Evolutionary conservation across 331 rosid species (phyloP), one percentile per base, ranked within the genome.

Genomic region (Pyrus hybrid): DNA sequence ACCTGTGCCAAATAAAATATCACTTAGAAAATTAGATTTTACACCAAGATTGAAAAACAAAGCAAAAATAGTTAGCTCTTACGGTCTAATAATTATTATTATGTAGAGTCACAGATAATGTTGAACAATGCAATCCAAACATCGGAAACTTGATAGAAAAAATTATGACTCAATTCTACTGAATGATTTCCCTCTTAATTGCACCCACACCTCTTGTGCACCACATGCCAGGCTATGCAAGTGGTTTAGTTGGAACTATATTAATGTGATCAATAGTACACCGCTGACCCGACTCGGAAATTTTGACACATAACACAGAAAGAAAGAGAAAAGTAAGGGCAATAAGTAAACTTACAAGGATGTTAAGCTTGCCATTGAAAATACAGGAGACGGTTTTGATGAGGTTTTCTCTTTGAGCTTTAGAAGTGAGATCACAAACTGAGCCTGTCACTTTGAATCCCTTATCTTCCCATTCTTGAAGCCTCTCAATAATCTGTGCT

Each of bases 331-430:
- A 51, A 51, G 57, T 18, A 51, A 51, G 57, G 57, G 57, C 57
- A 51, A 49, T 11, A 58, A 23, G 17, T 25, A 22, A 45, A 23
- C 80, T 77, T 80, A 87, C 93, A 53, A 87, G 88, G 73, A 91
- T 89, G 81, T 86, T 83, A 62, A 91, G 91, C 80, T 88, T 89
- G 69, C 93, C 95, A 3, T 86, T 41, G 25, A 87, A 91, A 11
- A 69, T 35, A 7, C 83, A 65, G 47, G 88, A 70, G 70, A 79
- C 91, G 18, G 7, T 79, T 71, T 79, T 77, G 72, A 86, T 77
- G 17, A 87, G 81, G 51, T 78, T 70, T 82, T 80, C 70, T 57
- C 90, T 82, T 79, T 87, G 95, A 28, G 84, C 72, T 22, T 69
- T 66, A 20, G 26, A 72, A 1, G 72, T n/a, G 12, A 87, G 53